Evolutionary conservation across 805 yeast species (phyloP).

Genomic region (Yamadazyma sp.): DNA sequence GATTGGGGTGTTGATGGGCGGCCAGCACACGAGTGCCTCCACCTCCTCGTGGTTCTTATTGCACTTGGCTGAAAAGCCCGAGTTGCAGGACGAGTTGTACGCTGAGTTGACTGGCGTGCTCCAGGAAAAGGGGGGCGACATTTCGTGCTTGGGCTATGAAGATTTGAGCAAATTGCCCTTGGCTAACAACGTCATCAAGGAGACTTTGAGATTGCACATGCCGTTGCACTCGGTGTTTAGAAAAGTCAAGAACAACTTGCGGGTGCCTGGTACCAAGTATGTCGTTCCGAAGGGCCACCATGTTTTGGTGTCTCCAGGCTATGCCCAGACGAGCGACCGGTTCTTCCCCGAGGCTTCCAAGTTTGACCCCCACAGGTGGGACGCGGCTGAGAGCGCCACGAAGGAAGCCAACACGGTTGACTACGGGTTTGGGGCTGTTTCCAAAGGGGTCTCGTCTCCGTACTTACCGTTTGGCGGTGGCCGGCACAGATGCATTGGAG

Average conservation of each 20-base stretch:
- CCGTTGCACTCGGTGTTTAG: conserved; percentile 96
- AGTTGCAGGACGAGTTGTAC: conserved; percentile 77
- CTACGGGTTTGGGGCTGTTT: conserved; percentile 94
- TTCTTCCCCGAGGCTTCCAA: conserved; percentile 75
- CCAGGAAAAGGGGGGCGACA: conserved; percentile 46
- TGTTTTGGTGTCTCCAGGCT: conserved; percentile 93
- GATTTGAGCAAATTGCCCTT: conserved; percentile 78
- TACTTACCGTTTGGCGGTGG: conserved; percentile 99
- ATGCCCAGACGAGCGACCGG: conserved; percentile 70
- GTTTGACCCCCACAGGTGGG: conserved; percentile 91
- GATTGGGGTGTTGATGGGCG: conserved; percentile 96
- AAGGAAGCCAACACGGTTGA: conserved; percentile 54
- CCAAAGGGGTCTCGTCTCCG: conserved; percentile 95
- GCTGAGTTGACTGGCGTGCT: conserved; percentile 70
- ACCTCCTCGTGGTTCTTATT: conserved; percentile 94
- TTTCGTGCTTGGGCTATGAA: conserved; percentile 72
- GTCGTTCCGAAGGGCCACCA: conserved; percentile 88
- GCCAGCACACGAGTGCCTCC: conserved; percentile 96
- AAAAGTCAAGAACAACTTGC: conserved; percentile 75
- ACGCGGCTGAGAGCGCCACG: conserved; percentile 24
- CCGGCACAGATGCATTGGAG: conserved; percentile 98
- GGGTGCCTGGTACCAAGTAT: conserved; percentile 73
- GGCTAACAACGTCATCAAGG: conserved; percentile 81
- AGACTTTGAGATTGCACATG: conserved; percentile 92
- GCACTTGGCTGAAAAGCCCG: conserved; percentile 86